Evolutionary conservation across 2,329 filamentous ascomycete species (phyloP), one percentile per base, ranked within the genome.

Genomic region (Pseudocercospora macadamiae): DNA sequence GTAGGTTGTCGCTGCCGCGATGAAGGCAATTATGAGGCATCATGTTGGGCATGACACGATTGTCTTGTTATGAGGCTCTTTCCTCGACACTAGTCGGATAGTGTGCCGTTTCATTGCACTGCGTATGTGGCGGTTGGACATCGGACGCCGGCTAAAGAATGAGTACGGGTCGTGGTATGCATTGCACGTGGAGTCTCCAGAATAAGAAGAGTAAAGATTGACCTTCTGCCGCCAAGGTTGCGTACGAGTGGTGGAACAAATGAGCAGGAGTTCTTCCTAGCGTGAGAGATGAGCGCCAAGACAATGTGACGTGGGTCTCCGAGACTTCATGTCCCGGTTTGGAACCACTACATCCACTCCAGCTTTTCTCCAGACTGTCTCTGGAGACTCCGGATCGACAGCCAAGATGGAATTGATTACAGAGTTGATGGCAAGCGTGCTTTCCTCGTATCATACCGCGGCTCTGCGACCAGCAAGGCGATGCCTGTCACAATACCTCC

Each of bases 151-250:
- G 39, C 26, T 47, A 48, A 55, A 48, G 19, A 44, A 30, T 32
- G 44, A 28, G 28, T 18, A 28, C 28, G 14, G 42, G 37, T 32
- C 14, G 14, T 18, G 32, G 47, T 19, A 30, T 36, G 53, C 37
- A 49, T 26, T 10, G 39, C 16, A 36, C 36, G 42, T 37, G 42
- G 53, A 55, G 44, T 28, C 21, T 12, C n/a, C n/a, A n/a, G n/a
- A n/a, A n/a, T n/a, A n/a, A n/a, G 26, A 48, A 55, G 26, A 12
- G 51, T 21, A 18, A 12, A 16, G 12, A 16, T 49, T 49, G 19
- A 19, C 26, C 19, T 12, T 32, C 36, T 37, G 51, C 21, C 51
- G 51, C 51, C 36, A 54, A 54, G 36, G 51, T 54, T 34, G 25
- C 10, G 25, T 18, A 30, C 28, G 37, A 42, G 37, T 42, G 37